These are phyloP conservation scores for Lanmaoa rubissima DNA, from an alignment of 768 basidiomycete genomes.

Conservation along the genomic window DNA sequence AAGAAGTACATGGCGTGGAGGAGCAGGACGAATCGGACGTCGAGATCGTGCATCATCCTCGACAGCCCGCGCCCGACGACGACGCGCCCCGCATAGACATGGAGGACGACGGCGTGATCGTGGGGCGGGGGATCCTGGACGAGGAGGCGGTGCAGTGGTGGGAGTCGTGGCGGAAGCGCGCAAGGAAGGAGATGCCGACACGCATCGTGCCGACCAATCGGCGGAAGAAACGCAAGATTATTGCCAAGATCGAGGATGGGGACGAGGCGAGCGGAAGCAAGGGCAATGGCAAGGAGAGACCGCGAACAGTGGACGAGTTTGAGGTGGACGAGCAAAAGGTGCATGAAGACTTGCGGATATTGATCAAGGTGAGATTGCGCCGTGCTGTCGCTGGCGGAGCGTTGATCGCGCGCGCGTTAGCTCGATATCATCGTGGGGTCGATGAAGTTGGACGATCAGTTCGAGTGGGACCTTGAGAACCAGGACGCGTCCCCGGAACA, in stretches of 20 bases:
- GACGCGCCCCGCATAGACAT: conserved; percentile 19
- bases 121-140: conserved; percentile 44
- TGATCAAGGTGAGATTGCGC: conserved; percentile 72
- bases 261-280: conserved; percentile 26
- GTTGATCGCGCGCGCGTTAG: conserved; percentile 39
- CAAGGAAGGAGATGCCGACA: conserved; percentile 31
- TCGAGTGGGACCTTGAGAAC: conserved; percentile 96
- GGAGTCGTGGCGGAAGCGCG: conserved; percentile 66
- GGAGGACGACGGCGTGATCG: conserved; percentile 23
- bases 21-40: conserved; percentile 32
- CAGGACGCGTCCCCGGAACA: conserved; percentile 80
- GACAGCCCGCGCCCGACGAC: conserved; percentile 19
- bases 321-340: conserved; percentile 62
- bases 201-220: conserved; percentile 31
- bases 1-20: conserved; percentile 24
- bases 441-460: conserved; percentile 92
- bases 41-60: conserved; percentile 19
- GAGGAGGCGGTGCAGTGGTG: conserved; percentile 59
- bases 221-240: conserved; percentile 44
- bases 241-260: conserved; percentile 25
- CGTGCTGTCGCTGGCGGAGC: neutral
- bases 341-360: conserved; percentile 86
- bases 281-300: conserved; percentile 37
- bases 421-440: conserved; percentile 94
- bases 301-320: conserved; percentile 59